Evolutionary conservation across 371 early-diverging fungal genomes (phyloP), one percentile per base, ranked within the genome.

Genomic region (Encephalitozoon intestinalis): DNA sequence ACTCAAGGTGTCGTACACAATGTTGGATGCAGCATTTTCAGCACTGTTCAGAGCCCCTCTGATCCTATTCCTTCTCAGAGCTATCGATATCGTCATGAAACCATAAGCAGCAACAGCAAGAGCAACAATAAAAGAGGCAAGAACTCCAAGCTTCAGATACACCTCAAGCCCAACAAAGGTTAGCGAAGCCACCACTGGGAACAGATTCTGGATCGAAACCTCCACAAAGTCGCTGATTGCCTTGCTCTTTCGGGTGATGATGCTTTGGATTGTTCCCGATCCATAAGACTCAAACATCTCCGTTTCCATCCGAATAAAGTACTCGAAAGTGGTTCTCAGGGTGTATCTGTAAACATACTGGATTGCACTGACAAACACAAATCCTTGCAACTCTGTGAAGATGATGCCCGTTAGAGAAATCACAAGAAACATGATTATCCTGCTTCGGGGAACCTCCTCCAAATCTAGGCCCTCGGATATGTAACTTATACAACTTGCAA

Each of bases 141-240:
- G 12, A 1, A 21, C 5, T 4, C 81, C 76, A 7, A 79, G 28
- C 23, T 31, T 63, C 23, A 40, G 15, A 63, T 50, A 67, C 43
- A 64, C 21, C 7, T 41, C 23, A 49, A 30, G 31, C 28, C 39
- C 25, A 2, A 53, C 39, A 64, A 72, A 63, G 0, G 30, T 15
- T 18, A 72, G 6, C 18, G 37, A 63, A 4, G 34, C 30, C 15
- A 43, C 15, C 25, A 72, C 50, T 4, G 81, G 81, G 9, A 82
- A 34, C 2, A 82, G 39, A 31, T 82, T 70, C 23, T 82, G 21
- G 2, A 78, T 54, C 15, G 80, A 37, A 21, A 84, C 82, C 63
- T 82, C 82, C 21, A 84, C 44, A 28, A 84, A 76, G 52, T 84
- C 84, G 15, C 65, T 18, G 11, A 80, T 75, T 21, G 84, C 84